These are phyloP conservation scores for Lachancea lanzarotensis DNA, from an alignment of 805 yeast genomes.

Conservation along the genomic window DNA sequence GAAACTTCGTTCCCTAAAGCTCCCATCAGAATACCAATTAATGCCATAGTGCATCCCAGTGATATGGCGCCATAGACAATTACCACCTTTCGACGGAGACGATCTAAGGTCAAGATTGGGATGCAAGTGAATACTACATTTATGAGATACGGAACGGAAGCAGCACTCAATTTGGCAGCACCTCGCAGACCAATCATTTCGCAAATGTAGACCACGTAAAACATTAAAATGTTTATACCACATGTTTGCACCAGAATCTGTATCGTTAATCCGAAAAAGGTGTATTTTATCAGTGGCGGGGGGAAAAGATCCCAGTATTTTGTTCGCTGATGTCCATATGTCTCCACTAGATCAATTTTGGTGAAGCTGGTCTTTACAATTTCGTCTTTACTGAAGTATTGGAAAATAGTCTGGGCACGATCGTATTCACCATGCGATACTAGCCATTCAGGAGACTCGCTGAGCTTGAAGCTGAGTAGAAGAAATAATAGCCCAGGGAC, in stretches of 20 bases:
- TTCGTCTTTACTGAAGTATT: neutral
- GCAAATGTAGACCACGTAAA: conserved; percentile 41
- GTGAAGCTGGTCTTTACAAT: neutral
- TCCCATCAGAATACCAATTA: conserved; percentile 35
- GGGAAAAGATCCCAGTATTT: conserved; percentile 29
- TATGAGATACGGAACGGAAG: conserved; percentile 37
- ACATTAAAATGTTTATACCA: conserved; percentile 40
- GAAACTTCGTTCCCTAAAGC: conserved; percentile 29
- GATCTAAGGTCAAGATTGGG: conserved; percentile 40
- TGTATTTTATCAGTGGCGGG: conserved; percentile 30
- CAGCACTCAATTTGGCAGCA: conserved; percentile 29
- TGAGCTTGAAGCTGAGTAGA: conserved; percentile 36
- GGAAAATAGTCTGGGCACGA: conserved; percentile 31
- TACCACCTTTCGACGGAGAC: conserved; percentile 41
- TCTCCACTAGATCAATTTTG: conserved; percentile 21
- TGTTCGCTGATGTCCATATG: conserved; percentile 19
- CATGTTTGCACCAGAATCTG: conserved; percentile 42
- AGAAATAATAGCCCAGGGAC: conserved; percentile 45
- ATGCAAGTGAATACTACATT: conserved; percentile 38
- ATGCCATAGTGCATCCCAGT: conserved; percentile 32
- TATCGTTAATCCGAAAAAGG: conserved; percentile 34
- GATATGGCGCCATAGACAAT: conserved; percentile 39
- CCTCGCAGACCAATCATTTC: conserved; percentile 41
- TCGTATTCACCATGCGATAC: conserved; percentile 33
- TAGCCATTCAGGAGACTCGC: conserved; percentile 59